Base-by-base conservation (phyloP, 345 rosid genomes). In the Isatis tinctoria region DNA sequence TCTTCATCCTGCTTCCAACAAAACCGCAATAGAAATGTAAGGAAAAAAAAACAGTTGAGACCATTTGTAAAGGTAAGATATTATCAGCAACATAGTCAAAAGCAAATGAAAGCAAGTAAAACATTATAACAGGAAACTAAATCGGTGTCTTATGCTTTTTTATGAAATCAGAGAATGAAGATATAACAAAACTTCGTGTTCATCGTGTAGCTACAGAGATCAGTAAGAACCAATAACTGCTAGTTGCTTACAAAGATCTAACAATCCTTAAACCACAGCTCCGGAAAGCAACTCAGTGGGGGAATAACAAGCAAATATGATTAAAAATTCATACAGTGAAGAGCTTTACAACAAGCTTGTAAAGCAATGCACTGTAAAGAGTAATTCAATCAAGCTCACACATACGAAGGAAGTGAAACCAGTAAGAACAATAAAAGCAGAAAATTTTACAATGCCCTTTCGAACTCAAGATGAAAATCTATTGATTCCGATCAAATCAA, bases 1-100 rank as follows among this genome's bases (percentile, higher is more conserved):
- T 78, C 88, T 74, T 84, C 90, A 37, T 79, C 82, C 98, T 91
- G 58, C 41, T 36, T 17, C 40, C 54, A 56, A 64, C 17, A 9
- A 59, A 69, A 41, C 52, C 43, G 41, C 66, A 70, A 70, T 10
- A 40, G 8, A 70, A 32, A 47, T 37, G 26, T 24, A n/a, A 44
- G 17, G 1, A 22, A 39, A 5, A 39, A 5, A 1, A 37, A 47
- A 44, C 9, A 6, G 13, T 27, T 41, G 8, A 73, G 4, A 53
- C 54, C 16, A 10, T 37, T 40, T 30, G 35, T 14, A 63, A 27
- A 58, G 6, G 30, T 72, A 39, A 10, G 22, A 61, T 12, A 12
- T 27, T 2, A 60, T 35, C 59, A 44, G 47, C 6, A 47, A 33
- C 2, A 40, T 16, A 33, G 30, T 48, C 75, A 60, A 27, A 49